Evolutionary conservation across 306 rosid species (phyloP).

Genomic region (Prunus kanzakura): DNA sequence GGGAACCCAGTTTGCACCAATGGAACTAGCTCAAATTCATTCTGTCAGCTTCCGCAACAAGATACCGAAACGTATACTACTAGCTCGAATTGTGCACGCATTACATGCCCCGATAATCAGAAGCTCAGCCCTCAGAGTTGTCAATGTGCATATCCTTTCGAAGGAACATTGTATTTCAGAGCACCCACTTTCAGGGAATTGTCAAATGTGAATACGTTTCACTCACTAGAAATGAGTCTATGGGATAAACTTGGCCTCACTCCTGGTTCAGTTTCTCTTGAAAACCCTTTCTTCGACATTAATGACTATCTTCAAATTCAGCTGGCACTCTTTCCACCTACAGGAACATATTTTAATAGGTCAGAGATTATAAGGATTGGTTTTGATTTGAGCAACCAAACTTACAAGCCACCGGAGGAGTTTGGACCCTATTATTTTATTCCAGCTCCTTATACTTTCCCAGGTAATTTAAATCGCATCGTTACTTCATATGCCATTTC

Average conservation of each 20-base stretch:
- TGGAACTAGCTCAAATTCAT: constrained; percentile 29
- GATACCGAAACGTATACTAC: constrained; percentile 60
- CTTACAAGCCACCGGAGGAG: constrained; percentile 67
- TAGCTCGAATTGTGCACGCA: constrained; percentile 53
- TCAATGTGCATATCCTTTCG: constrained; percentile 78
- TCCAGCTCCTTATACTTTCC: constrained; percentile 66
- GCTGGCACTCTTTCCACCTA: constrained; percentile 74
- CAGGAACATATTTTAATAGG: constrained; percentile 58
- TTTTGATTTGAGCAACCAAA: constrained; percentile 74
- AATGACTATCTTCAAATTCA: constrained; percentile 84
- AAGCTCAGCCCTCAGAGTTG: constrained; percentile 87
- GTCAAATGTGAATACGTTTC: constrained; percentile 50
- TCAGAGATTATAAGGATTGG: constrained; percentile 79
- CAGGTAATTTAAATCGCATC: constrained; percentile 44
- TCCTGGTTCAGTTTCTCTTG: constrained; percentile 80
- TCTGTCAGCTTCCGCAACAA: constrained; percentile 58
- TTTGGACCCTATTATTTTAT: constrained; percentile 82
- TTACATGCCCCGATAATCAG: constrained; percentile 55
- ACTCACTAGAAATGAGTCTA: constrained; percentile 63
- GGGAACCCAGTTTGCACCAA: constrained; percentile 81
- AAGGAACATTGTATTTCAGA: constrained; percentile 75
- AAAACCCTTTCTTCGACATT: constrained; percentile 65
- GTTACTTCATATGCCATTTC: neutral
- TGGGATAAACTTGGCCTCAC: constrained; percentile 62
- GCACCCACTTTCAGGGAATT: constrained; percentile 77